Evolutionary conservation across 1,284 basidiomycete genomes (phyloP).

Genomic region (Austroboletus niveus): DNA sequence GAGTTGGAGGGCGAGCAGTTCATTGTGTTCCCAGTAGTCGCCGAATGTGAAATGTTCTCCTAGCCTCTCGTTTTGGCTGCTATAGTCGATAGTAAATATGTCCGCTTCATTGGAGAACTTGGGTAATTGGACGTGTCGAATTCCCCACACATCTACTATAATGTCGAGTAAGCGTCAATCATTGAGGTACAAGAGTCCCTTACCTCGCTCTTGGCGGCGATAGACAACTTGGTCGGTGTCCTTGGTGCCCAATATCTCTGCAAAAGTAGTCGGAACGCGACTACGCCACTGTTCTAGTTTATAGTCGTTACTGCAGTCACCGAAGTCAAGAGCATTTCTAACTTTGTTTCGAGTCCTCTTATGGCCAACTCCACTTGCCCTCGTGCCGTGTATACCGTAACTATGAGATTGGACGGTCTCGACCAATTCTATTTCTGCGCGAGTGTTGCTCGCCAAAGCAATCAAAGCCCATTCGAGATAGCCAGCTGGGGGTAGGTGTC

Average conservation of each 20-base stretch:
- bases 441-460: slow-evolving; percentile 18
- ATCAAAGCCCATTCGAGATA: slow-evolving; percentile 29
- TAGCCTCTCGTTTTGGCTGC: slow-evolving; percentile 21
- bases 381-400: slow-evolving; percentile 26
- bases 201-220: slow-evolving; percentile 27
- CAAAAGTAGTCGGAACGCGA: slow-evolving; percentile 26
- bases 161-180: slow-evolving; percentile 10
- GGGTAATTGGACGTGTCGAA: slow-evolving; percentile 16
- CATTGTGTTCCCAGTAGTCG: slow-evolving; percentile 24
- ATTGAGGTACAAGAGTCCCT: background rate
- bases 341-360: too few relatives aligned
- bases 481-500: slow-evolving; percentile 27
- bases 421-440: background rate
- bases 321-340: slow-evolving; percentile 21
- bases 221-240: slow-evolving; percentile 28
- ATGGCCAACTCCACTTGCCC: too few relatives aligned
- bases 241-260: slow-evolving; percentile 9
- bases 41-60: background rate
- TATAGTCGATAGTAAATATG: slow-evolving; percentile 28
- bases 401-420: slow-evolving; percentile 18
- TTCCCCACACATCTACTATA: slow-evolving; percentile 30
- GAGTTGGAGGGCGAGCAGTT: slow-evolving; percentile 23
- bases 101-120: slow-evolving; percentile 14
- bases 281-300: slow-evolving; percentile 11
- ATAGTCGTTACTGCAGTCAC: slow-evolving; percentile 18